Evolutionary conservation across 139 green algal species (phyloP), one percentile per base, ranked within the genome.

Genomic region (Coelastrella sp.): DNA sequence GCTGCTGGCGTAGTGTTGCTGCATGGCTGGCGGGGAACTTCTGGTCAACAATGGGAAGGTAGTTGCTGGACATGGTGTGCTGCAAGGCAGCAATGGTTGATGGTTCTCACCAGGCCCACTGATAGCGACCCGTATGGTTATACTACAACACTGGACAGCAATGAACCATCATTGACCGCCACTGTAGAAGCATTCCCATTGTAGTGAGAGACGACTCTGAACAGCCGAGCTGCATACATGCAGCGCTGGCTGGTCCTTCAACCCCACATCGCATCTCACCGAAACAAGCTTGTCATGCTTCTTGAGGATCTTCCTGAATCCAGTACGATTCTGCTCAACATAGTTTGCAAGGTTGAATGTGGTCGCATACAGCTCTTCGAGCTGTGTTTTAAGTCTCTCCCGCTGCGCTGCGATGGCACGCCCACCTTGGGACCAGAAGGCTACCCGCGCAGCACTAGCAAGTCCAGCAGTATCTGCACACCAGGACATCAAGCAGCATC

Each of bases 271-370:
- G 35, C 35, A 49, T 49, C 35, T 84, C 59, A 90, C 85, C 85
- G 85, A 90, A 10, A 87, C 78, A 61, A 93, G 90, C 93, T 97
- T 97, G 93, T 97, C 95, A 75, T 97, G 95, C 92, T 97, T 97
- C 90, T 97, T 97, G 66, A 97, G 87, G 66, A 94, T 93, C 90
- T 96, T 96, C n/a, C 95, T 86, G 88, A 97, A 96, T 27, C 95
- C 95, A 27, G 94, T 92, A 58, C 90, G 86, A 92, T 97, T 97
- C 12, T 94, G 82, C n/a, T 93, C 73, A 10, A 95, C 78, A 78
- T 93, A 97, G 57, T 95, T 92, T 20, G 78, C 25, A 27, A 97
- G 92, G 85, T 93, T 91, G 74, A 73, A 81, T 49, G 58, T n/a
- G 8, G 84, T 88, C 35, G 94, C 92, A 85, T 92, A 96, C 22